These are phyloP conservation scores for Ampelocalamus luodianensis DNA, from an alignment of 176 grass and related monocot genomes.

Conservation along the genomic window DNA sequence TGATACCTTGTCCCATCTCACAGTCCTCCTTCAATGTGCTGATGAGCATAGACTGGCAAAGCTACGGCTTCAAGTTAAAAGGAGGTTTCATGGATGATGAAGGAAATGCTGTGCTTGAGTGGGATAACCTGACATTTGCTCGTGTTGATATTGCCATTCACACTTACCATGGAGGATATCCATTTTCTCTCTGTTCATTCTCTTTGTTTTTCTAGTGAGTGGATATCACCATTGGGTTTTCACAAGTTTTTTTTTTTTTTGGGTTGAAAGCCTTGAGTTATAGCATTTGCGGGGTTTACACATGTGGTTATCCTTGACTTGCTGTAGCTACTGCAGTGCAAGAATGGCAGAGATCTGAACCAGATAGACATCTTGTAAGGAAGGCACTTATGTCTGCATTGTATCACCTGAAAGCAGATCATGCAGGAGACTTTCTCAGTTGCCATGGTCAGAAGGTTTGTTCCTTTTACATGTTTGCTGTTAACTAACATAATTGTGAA, in stretches of 20 bases:
- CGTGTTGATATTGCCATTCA: slow-evolving; percentile 71
- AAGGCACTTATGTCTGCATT: slow-evolving; percentile 71
- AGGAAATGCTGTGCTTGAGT: slow-evolving; percentile 65
- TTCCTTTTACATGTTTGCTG: slow-evolving; percentile 29
- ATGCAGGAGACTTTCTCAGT: slow-evolving; percentile 62
- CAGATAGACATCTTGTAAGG: slow-evolving; percentile 57
- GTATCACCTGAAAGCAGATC: slow-evolving; percentile 58
- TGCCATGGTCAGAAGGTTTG: slow-evolving; percentile 58
- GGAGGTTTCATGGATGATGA: slow-evolving; percentile 53
- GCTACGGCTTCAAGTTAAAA: slow-evolving; percentile 68
- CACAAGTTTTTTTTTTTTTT: not conserved
- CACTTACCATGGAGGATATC: slow-evolving; percentile 65
- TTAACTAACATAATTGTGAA: slow-evolving; percentile 7
- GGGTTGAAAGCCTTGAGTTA: not conserved
- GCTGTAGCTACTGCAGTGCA: slow-evolving; percentile 32
- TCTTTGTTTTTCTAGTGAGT: slow-evolving; percentile 28
- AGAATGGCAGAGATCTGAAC: slow-evolving; percentile 46
- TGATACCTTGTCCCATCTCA: slow-evolving; percentile 55
- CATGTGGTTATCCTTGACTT: slow-evolving; percentile 41
- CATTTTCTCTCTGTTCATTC: slow-evolving; percentile 35
- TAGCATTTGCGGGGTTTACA: not conserved
- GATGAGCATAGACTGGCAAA: slow-evolving; percentile 67
- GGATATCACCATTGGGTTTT: not conserved
- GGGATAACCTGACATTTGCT: slow-evolving; percentile 67
- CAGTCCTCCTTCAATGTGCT: slow-evolving; percentile 58